Evolutionary conservation across 805 yeast species (phyloP), one percentile per base, ranked within the genome.

Genomic region (Blastobotrys americana): DNA sequence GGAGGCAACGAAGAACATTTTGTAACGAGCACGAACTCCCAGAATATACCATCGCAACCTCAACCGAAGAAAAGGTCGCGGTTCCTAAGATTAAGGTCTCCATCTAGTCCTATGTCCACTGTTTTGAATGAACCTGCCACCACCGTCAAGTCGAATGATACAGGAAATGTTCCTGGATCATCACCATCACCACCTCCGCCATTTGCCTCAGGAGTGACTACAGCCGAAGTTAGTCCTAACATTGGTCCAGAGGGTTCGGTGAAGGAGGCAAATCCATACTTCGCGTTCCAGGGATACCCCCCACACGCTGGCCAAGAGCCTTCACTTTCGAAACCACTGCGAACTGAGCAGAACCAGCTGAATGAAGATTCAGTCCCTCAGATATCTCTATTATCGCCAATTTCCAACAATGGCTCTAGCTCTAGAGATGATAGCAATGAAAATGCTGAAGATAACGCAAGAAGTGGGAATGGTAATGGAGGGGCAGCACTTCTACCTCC

Each of bases 281-380:
- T 77, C 59, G 73, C 71, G 3, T 76, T 73, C 53, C 82, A 77
- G 51, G 82, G 82, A 1, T 57, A 73, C 6, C 81, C 82, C 3
- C 78, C 78, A 2, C 82, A 77, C 52, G 68, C 63, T 41, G 55
- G 44, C 42, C 51, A 47, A 18, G 34, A 17, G 47, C 37, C 31
- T 8, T 8, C 13, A 25, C 31, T 13, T 8, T 8, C 17, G 20
- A 17, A 13, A 17, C 6, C 40, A 18, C 4, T 20, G 15, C 28
- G 34, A 13, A 3, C 4, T 17, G 10, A 13, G 10, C 8, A 25
- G 31, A 25, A 25, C 8, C 31, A 8, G 8, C 8, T 8, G 8
- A 13, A 8, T 13, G 10, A 25, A 25, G 31, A 25, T 8, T 8
- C 31, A 25, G 13, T 25, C 13, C 31, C 31, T 8, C 31, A 25